Evolutionary conservation across 306 rosid genomes (phyloP).

Genomic region (Urtica urens): DNA sequence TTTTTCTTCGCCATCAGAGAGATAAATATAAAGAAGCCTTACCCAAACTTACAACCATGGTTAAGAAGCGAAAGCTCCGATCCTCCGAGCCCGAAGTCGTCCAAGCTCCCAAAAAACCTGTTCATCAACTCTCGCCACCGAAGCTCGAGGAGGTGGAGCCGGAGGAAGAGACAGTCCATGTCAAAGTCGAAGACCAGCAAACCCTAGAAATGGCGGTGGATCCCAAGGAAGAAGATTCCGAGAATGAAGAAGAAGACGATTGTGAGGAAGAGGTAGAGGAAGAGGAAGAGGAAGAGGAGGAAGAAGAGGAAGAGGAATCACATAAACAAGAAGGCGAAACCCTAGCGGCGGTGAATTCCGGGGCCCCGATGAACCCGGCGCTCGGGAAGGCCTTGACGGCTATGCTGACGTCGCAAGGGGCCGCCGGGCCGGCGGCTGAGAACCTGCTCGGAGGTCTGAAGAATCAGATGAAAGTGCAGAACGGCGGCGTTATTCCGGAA

Average conservation of each 20-base stretch:
- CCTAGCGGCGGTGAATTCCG: background rate
- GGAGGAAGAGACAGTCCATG: background rate
- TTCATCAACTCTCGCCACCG: constrained; percentile 5
- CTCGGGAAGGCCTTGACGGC: constrained; percentile 56
- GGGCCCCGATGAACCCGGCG: constrained; percentile 16
- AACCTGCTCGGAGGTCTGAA: too few relatives aligned
- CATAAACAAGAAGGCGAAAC: constrained; percentile 1
- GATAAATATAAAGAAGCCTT: background rate
- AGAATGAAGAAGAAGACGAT: background rate
- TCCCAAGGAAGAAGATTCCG: background rate
- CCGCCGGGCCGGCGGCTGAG: constrained; percentile 20
- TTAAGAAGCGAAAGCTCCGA: constrained; percentile 64
- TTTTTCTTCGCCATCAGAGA: too few relatives aligned
- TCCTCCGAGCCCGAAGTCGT: constrained; percentile 38
- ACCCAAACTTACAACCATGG: constrained; percentile 31
- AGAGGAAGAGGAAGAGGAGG: constrained; percentile 1
- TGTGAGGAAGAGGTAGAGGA: constrained; percentile 1
- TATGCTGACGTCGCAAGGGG: constrained; percentile 40
- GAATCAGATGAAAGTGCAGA: too few relatives aligned
- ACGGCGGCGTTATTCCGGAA: too few relatives aligned
- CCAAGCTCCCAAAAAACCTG: constrained; percentile 12
- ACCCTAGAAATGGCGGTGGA: background rate
- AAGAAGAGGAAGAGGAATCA: constrained; percentile 15
- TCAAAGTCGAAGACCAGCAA: background rate
- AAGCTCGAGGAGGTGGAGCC: background rate